Percentiles rank a stretch among this genome's conserved stretches.
These are phyloP conservation scores for Cardiosporidium cionae DNA, from an alignment of 169 alveolate species.

Conservation along the genomic window DNA sequence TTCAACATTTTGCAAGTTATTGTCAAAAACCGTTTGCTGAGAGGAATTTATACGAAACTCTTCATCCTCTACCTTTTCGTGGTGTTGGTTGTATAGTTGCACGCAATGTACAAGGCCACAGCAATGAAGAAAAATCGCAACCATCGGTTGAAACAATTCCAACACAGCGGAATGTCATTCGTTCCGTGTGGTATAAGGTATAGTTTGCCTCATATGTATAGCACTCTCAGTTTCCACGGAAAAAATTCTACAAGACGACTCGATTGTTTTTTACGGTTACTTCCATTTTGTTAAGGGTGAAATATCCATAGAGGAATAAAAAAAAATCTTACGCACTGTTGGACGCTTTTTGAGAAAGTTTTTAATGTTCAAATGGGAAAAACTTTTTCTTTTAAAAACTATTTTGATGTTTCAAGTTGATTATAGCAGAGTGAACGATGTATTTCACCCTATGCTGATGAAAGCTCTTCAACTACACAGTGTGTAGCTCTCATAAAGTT, in stretches of 20 bases:
- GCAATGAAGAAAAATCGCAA: background rate
- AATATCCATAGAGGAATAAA: too few relatives aligned
- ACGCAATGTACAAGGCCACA: background rate
- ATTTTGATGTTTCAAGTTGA: background rate
- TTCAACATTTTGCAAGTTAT: background rate
- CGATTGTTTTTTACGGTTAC: too few relatives aligned
- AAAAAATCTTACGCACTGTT: too few relatives aligned
- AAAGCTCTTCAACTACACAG: background rate
- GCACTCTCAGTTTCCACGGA: too few relatives aligned
- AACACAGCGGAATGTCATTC: background rate
- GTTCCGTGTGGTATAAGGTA: background rate
- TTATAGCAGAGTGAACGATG: background rate
- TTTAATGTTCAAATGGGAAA: background rate
- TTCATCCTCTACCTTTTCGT: background rate
- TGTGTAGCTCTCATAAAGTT: background rate
- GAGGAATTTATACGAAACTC: background rate
- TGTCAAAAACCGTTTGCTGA: background rate
- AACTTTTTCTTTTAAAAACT: background rate
- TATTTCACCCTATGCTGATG: background rate
- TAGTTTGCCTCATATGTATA: background rate
- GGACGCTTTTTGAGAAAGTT: too few relatives aligned
- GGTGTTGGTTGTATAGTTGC: background rate
- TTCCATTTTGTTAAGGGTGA: too few relatives aligned
- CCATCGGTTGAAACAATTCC: background rate
- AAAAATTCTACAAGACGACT: too few relatives aligned